These are phyloP conservation scores for Spergularia azorica DNA, from an alignment of 179 eudicot species.

Conservation along the genomic window DNA sequence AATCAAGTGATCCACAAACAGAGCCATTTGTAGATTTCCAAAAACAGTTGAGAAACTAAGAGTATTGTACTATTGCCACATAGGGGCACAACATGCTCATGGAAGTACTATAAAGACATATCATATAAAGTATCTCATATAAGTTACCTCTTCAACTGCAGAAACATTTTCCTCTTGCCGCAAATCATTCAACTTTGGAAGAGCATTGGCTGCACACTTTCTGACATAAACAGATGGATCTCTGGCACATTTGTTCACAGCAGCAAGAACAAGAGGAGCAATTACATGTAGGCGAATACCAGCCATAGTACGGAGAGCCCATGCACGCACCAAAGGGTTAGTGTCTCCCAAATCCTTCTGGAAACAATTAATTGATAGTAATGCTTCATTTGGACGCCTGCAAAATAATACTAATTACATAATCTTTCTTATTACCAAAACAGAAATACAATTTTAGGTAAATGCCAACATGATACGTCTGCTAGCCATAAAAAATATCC, in stretches of 20 bases:
- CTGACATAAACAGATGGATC: conserved; percentile 99
- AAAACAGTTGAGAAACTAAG: not conserved
- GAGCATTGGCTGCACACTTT: conserved; percentile 98
- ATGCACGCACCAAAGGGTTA: conserved; percentile 96
- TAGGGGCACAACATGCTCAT: not conserved
- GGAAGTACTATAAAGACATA: not conserved
- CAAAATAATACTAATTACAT: conserved; percentile 19
- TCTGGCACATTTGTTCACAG: conserved; percentile 89
- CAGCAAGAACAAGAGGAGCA: conserved; percentile 79
- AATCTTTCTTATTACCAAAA: conserved; percentile 6
- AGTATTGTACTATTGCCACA: not conserved
- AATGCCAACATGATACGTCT: not conserved
- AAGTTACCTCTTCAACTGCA: conserved; percentile 78
- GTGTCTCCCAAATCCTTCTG: conserved; percentile 97
- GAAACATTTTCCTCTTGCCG: conserved; percentile 72
- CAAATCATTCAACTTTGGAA: conserved; percentile 92
- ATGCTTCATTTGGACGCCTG: conserved; percentile 99
- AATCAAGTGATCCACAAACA: not conserved
- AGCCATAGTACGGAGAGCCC: conserved; percentile 99
- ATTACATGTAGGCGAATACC: conserved; percentile 95
- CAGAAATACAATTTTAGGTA: not conserved
- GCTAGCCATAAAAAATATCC: conserved; percentile 8
- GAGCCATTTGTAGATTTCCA: not conserved
- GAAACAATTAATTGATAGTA: conserved; percentile 91
- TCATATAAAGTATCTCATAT: conserved; percentile 7